A percentile compares a stretch with the other conserved stretches of the same genome.
phyloP scores from a whole-genome alignment of 1,284 basidiomycete species.

The Moesziomyces antarcticus region DNA sequence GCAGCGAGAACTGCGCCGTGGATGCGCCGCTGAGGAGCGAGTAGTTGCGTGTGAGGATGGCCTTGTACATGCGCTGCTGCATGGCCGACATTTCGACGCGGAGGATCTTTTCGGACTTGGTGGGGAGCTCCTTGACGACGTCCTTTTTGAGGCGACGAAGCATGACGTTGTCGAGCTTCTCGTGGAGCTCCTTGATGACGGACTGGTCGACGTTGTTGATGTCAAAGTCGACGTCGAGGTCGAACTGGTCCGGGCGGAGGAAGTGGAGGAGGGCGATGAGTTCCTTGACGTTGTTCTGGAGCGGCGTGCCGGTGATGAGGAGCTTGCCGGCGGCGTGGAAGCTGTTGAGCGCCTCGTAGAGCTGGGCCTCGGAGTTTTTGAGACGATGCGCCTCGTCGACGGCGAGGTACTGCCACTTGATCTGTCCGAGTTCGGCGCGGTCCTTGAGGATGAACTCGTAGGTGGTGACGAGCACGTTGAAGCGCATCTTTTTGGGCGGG shows the following conservation, averaged over 20 bases:
- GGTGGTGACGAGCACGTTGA: constrained; percentile 95
- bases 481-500: constrained; percentile 81
- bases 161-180: constrained; percentile 94
- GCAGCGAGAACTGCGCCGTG: constrained; percentile 82
- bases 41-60: constrained; percentile 97
- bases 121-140: constrained; percentile 95
- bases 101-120: constrained; percentile 97
- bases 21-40: constrained; percentile 84
- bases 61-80: constrained; percentile 99
- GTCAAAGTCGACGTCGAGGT: constrained; percentile 84
- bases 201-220: constrained; percentile 71
- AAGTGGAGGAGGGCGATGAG: constrained; percentile 97
- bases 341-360: constrained; percentile 91
- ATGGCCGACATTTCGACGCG: constrained; percentile 97
- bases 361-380: constrained; percentile 96
- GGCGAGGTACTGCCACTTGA: constrained; percentile 99
- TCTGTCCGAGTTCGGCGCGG: constrained; percentile 85
- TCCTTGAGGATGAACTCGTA: constrained; percentile 99
- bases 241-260: constrained; percentile 96
- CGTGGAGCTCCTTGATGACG: constrained; percentile 86
- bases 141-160: constrained; percentile 93
- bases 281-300: constrained; percentile 99
- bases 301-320: constrained; percentile 95
- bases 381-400: constrained; percentile 99
- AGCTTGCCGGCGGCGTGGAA: constrained; percentile 92